Base-by-base conservation (phyloP, 106 monocot species). In the Platanthera zijinensis region DNA sequence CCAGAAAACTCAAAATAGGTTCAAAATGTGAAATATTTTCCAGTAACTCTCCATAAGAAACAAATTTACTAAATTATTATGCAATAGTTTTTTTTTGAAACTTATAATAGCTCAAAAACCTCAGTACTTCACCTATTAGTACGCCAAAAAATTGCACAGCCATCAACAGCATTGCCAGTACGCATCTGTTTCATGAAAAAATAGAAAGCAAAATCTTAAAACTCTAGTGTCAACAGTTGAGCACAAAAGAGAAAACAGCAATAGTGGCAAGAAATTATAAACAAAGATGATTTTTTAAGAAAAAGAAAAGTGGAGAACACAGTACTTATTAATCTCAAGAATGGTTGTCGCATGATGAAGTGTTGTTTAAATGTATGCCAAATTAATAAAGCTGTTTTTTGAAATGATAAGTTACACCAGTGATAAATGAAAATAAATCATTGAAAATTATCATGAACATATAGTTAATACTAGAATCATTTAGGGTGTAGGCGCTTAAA, bases 61-160 rank as follows among this genome's bases (percentile, higher is more conserved):
- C 39, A 39, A 4, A 5, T 66, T 30, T 3, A 66, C 25, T 30
- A 66, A 32, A 66, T 39, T 39, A 39, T 39, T 39, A 39, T 39
- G 3, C 39, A 39, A 39, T 10, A 30, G 10, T 3, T 66, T 66
- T 32, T 66, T 21, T 7, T 48, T 71, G 15, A 5, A 46, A 48
- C 48, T 71, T 8, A 71, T 71, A 51, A 8, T 15, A 22, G 46
- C 51, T 50, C 10, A 51, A 51, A 51, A 8, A 10, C 18, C 15
- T 3, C 5, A 51, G 9, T 11, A 51, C 5, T 21, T 50, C 88
- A 99, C 97, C 87, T 99, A 70, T 85, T 84, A 81, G 86, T 84
- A 75, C 92, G 82, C 97, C 97, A 99, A 85, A 99, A 99, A 19
- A 88, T 87, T 76, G 97, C 94, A 76, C 97, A 99, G 49, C 97